Evolutionary conservation across 2,329 filamentous ascomycete species (phyloP).

Genomic region (Epichloe coenophiala): DNA sequence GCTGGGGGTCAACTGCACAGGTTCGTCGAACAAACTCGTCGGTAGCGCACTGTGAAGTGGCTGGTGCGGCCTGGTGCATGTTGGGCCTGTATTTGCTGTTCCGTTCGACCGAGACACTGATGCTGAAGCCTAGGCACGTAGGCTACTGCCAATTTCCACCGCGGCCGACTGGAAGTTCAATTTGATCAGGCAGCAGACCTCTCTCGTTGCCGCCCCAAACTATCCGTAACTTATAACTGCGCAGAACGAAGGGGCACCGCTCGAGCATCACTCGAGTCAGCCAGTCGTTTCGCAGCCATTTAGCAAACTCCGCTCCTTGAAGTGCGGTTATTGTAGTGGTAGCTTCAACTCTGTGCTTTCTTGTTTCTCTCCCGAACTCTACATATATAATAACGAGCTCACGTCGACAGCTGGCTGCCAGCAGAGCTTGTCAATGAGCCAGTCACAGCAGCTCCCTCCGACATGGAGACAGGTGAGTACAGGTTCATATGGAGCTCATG

Average conservation of each 20-base stretch:
- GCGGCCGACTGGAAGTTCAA: no score
- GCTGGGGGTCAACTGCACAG: no score
- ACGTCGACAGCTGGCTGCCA: background rate
- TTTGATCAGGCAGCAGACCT: no score
- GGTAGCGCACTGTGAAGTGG: background rate
- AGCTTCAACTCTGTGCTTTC: background rate
- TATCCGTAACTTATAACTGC: background rate
- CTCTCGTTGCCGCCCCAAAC: background rate
- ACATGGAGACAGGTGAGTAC: constrained; percentile 14
- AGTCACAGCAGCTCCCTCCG: constrained; percentile 25
- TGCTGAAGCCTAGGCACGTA: background rate
- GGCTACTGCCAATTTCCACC: background rate
- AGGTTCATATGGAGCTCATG: constrained; percentile 12
- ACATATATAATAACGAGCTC: background rate
- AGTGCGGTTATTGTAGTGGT: no score
- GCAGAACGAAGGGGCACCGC: background rate
- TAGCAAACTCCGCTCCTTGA: background rate
- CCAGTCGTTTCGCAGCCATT: background rate
- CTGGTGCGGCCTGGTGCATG: background rate
- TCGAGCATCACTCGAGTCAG: no score
- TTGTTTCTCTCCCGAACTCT: background rate
- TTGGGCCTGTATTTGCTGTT: no score
- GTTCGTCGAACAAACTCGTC: no score
- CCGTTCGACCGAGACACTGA: background rate
- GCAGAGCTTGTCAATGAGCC: constrained; percentile 19